Evolutionary conservation across 768 basidiomycete species (phyloP).

Genomic region (Trametes maxima): DNA sequence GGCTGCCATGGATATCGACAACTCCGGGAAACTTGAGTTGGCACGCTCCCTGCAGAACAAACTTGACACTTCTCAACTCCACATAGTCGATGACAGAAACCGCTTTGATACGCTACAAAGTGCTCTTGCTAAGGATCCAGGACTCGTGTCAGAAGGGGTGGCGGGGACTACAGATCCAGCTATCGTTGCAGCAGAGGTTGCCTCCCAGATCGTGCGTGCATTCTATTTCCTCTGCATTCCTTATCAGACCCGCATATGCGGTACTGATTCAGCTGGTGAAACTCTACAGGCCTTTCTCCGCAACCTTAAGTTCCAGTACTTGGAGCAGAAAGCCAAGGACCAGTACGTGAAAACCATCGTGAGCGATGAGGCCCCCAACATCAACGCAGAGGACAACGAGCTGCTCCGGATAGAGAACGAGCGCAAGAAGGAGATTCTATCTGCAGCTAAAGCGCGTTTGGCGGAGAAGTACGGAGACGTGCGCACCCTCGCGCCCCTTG

Average conservation of each 20-base stretch:
- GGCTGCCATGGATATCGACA: constrained; percentile 10
- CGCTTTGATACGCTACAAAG: constrained; percentile 25
- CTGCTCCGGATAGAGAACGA: constrained; percentile 60
- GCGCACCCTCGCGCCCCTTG: constrained; percentile 60
- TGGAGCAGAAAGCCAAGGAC: constrained; percentile 90
- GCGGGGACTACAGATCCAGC: constrained; percentile 26
- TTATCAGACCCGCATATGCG: background rate
- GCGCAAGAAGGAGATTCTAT: constrained; percentile 69
- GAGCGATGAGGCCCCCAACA: constrained; percentile 79
- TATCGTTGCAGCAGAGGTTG: constrained; percentile 58
- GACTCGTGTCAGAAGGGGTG: constrained; percentile 18
- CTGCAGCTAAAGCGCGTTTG: constrained; percentile 63
- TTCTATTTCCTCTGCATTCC: background rate
- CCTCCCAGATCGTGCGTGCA: constrained; percentile 57
- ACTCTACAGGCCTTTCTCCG: constrained; percentile 65
- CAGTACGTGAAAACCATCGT: constrained; percentile 87
- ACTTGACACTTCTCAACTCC: constrained; percentile 19
- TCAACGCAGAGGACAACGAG: constrained; percentile 81
- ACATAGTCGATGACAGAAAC: constrained; percentile 23
- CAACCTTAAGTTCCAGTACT: constrained; percentile 86
- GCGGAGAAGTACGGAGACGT: constrained; percentile 66
- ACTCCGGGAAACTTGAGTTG: constrained; percentile 22
- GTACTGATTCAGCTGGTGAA: too few species aligned
- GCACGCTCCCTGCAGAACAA: constrained; percentile 21
- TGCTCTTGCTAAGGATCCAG: constrained; percentile 17